phyloP scores from a whole-genome alignment of 805 yeast species.

The Hermanozyma aechmeae region DNA sequence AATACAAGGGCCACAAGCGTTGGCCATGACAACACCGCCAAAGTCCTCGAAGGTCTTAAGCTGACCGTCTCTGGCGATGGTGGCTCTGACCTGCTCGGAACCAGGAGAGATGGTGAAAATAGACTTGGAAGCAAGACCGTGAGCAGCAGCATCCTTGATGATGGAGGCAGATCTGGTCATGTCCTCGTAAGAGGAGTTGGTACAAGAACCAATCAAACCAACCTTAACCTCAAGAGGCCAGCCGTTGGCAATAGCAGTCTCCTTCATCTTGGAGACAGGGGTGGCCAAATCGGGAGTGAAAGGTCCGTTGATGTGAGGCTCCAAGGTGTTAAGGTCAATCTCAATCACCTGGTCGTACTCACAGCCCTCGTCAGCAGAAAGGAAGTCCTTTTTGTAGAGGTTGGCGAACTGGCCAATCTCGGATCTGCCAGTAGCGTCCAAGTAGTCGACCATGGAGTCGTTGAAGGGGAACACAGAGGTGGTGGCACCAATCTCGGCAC shows the following conservation, averaged over 20 bases:
- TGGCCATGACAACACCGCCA: conserved; percentile 92
- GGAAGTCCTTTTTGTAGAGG: conserved; percentile 50
- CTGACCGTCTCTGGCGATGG: conserved; percentile 94
- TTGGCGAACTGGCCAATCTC: conserved; percentile 77
- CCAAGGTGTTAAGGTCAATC: conserved; percentile 79
- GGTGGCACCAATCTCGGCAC: conserved; percentile 98
- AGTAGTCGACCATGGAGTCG: conserved; percentile 78
- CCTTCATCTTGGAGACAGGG: conserved; percentile 81
- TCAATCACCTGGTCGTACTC: conserved; percentile 91
- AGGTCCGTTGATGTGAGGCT: conserved; percentile 96
- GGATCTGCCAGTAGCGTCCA: conserved; percentile 78
- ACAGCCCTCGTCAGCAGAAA: conserved; percentile 86
- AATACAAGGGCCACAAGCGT: conserved; percentile 99
- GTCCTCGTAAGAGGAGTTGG: conserved; percentile 97
- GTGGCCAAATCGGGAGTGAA: conserved; percentile 98
- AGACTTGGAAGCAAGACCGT: conserved; percentile 86
- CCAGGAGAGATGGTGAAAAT: conserved; percentile 95
- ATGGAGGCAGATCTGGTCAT: conserved; percentile 95
- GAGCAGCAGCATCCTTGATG: conserved; percentile 81
- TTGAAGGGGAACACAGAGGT: conserved; percentile 97
- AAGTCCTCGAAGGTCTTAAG: conserved; percentile 79
- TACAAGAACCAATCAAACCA: conserved; percentile 96
- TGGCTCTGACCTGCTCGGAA: conserved; percentile 96
- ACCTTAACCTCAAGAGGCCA: conserved; percentile 94
- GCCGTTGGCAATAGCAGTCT: conserved; percentile 70